Evolutionary conservation across 169 alveolate species (phyloP), one percentile per base, ranked within the genome.

Genomic region (Cryptosporidium sp.): DNA sequence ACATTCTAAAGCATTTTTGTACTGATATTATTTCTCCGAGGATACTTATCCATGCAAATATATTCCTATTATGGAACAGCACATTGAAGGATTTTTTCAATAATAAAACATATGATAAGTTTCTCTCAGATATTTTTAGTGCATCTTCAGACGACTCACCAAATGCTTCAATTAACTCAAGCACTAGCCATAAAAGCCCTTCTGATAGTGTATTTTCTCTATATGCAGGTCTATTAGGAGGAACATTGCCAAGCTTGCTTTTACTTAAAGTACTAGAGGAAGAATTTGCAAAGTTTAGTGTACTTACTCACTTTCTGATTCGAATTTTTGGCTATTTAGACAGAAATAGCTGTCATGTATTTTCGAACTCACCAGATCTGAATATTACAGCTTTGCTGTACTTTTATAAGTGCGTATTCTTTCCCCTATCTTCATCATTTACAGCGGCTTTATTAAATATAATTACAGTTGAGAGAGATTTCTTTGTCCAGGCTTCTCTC

Each of bases 211-310:
- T 62, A 7, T 43, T 59, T 62, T 43, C 71, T 33, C 52, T 80
- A 39, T 80, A 80, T 48, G 3, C 89, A 16, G 70, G 67, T 26
- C 12, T 80, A 29, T 14, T 80, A 10, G 48, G 35, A 3, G 89
- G 89, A 7, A 80, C 61, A 8, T 29, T 80, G 26, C 89, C 89
- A 3, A 80, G 89, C 29, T 45, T 80, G 10, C 68, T 80, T 12
- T 31, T 80, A 18, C 59, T 80, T 9, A 59, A 29, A 45, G 74
- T 65, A 14, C 23, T 80, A 12, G 89, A 80, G 35, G 89, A 80
- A 23, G 89, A 80, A 41, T 80, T 80, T 80, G 73, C 89, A 16
- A 80, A 80, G 43, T 80, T 43, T 35, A 80, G 75, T 48, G 89
- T 80, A 43, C 33, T 80, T 18, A 62, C 59, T 43, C 89, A 80